Base-by-base conservation (phyloP, 495 filamentous ascomycete genomes). In the Talaromyces liani region DNA sequence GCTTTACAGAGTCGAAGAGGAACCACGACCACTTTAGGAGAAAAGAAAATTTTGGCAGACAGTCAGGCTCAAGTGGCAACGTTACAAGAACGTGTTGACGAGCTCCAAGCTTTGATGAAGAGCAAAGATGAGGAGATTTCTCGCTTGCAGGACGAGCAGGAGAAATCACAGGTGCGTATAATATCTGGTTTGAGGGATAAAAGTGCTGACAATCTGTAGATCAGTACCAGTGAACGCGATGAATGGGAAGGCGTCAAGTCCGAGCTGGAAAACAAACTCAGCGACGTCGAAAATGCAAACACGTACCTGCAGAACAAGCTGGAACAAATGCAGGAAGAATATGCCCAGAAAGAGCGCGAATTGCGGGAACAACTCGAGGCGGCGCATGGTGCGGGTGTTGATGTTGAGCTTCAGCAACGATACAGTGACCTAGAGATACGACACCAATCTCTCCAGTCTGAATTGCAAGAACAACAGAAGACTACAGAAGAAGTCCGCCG, bases 401-500 rank as follows among this genome's bases (percentile, higher is more conserved):
- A 83, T 66, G 62, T 68, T 18, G 83, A 83, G 63, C 75, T 84
- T 73, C 76, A 81, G 62, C 72, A 71, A 39, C 79, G 81, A 25
- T 86, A 88, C 69, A 77, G 84, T 12, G 82, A 87, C n/a, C 74
- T 94, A 39, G 84, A 88, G 66, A 80, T 77, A 54, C 87, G 91
- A 67, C 88, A 97, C 66, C 77, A 88, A 63, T 85, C 85, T 47
- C 78, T 97, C 34, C 87, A 93, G 68, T 69, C 64, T 58, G 84
- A 92, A 24, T 72, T 96, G 34, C 78, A 79, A 61, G 84, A 91
- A 63, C 91, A 95, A 68, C 87, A 89, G 62, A 82, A 89, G 57
- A 82, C 96, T n/a, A 96, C 93, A 0, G 89, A 93, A 62, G 90
- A 96, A 70, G 94, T 97, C 36, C 85, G 91, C 22, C 85, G 83